Evolutionary conservation across 176 grass and related monocot genomes (phyloP).

Genomic region (Aegilops longissima): DNA sequence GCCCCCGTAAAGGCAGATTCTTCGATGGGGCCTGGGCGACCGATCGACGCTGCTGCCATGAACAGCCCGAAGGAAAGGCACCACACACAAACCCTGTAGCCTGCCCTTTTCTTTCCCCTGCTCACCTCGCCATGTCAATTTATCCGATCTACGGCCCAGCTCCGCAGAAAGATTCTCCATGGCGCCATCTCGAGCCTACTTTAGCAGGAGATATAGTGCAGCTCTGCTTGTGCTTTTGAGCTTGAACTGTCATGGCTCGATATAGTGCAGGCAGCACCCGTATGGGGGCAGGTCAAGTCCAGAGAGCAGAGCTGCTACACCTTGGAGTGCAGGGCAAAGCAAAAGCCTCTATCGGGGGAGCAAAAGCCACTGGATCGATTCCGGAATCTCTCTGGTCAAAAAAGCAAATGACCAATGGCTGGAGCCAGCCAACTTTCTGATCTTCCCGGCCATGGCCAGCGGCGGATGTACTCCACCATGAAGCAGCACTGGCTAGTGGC

Average conservation of each 20-base stretch:
- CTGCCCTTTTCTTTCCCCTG: background rate
- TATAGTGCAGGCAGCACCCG: conserved; percentile 6
- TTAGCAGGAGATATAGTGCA: background rate
- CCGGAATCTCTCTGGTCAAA: conserved; percentile 33
- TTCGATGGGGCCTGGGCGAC: background rate
- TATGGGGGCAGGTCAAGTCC: background rate
- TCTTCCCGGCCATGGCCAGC: background rate
- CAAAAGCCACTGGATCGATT: conserved; percentile 14
- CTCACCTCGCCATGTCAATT: conserved; percentile 26
- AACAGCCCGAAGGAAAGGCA: conserved; percentile 27
- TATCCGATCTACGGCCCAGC: background rate
- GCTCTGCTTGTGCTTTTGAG: background rate
- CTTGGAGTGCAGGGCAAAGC: background rate
- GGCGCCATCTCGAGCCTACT: background rate
- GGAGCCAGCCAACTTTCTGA: background rate
- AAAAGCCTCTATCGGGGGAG: conserved; percentile 11
- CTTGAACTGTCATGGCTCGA: background rate
- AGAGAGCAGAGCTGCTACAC: conserved; percentile 10
- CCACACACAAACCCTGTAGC: background rate
- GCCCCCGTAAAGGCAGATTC: conserved; percentile 15
- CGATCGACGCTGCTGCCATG: background rate
- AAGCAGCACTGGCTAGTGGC: background rate
- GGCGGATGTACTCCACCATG: background rate
- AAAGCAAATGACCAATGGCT: conserved; percentile 17
- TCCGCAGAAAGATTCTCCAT: conserved; percentile 41